phyloP scores from a whole-genome alignment of 176 grass and related monocot genomes.

The Avena eriantha region DNA sequence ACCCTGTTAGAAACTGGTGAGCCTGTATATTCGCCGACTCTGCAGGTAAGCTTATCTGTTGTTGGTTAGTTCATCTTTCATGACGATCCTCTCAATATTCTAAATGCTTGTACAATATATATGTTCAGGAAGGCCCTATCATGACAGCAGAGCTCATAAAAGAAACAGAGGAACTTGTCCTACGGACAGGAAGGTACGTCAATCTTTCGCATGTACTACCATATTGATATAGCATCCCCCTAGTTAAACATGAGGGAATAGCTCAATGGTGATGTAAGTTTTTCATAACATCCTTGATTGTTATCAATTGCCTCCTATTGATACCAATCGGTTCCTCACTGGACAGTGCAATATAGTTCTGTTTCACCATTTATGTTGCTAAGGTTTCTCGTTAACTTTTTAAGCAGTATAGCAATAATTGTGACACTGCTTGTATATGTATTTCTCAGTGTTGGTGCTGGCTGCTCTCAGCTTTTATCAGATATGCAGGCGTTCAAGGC shows the following conservation, averaged over 20 bases:
- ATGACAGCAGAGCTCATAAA: conserved; percentile 97
- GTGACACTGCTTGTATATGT: conserved; percentile 47
- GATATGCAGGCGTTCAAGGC: conserved; percentile 99
- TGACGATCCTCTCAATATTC: conserved; percentile 34
- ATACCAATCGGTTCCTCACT: conserved; percentile 10
- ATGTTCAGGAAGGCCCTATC: conserved; percentile 87
- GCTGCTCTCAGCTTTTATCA: conserved; percentile 96
- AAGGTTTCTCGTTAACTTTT: not conserved
- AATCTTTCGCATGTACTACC: conserved; percentile 11
- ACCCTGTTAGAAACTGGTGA: conserved; percentile 90
- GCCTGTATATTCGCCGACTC: conserved; percentile 77
- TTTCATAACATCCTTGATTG: not conserved
- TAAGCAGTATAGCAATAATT: conserved; percentile 33
- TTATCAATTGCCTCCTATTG: not conserved
- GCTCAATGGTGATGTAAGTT: conserved; percentile 11
- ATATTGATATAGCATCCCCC: not conserved
- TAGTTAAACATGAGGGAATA: conserved; percentile 30
- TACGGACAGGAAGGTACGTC: conserved; percentile 89
- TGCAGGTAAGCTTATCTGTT: conserved; percentile 64
- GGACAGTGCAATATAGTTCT: not conserved
- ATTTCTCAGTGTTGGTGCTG: conserved; percentile 85
- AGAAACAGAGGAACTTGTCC: conserved; percentile 96
- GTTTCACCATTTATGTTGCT: conserved; percentile 21
- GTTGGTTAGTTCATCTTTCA: conserved; percentile 10
- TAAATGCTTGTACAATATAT: conserved; percentile 23